Base-by-base conservation (phyloP, 208 protist genomes). In the Giardia duodenalis region DNA sequence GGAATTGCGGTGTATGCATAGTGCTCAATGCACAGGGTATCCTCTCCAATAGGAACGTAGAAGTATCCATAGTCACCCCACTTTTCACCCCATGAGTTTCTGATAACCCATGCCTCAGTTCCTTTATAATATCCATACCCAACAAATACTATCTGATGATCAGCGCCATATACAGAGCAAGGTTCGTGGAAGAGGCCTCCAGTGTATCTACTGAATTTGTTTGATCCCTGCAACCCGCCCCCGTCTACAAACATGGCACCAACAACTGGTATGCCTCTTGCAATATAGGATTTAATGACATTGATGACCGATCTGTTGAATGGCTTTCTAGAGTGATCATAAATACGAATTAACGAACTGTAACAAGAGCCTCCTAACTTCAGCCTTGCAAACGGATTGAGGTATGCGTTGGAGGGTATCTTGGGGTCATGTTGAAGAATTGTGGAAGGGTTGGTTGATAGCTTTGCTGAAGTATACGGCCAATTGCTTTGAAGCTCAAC, bases 61-160 rank as follows among this genome's bases (percentile, higher is more conserved):
- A 45, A 19, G 42, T 89, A 44, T 42, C 86, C 86, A 19, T 89
- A 44, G 10, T 46, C 44, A 45, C 86, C 86, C 86, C 86, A 89
- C 4, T 45, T 46, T 89, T 10, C 86, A 46, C 86, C 86, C 86
- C 86, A 89, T n/a, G 86, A 89, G 44, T 89, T 89, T 45, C 42
- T 89, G 4, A 89, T 44, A 19, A 89, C 42, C 86, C 86, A 89
- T 19, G 44, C 86, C 3, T 89, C 86, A 3, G 44, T 42, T 19
- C 86, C 86, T 45, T 89, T 89, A 45, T 46, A 45, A 19, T 89
- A 45, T 46, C 86, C 86, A 89, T 89, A 89, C 39, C 86, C 86
- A 89, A 89, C 86, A 45, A 89, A 46, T n/a, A 89, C 4, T 19
- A 89, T 89, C 44, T 89, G 42, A 42, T 89, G 86, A 89, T 89